These are phyloP conservation scores for Spizellomyces punctatus DNA, from an alignment of 192 early-diverging fungal genomes.

Conservation along the genomic window DNA sequence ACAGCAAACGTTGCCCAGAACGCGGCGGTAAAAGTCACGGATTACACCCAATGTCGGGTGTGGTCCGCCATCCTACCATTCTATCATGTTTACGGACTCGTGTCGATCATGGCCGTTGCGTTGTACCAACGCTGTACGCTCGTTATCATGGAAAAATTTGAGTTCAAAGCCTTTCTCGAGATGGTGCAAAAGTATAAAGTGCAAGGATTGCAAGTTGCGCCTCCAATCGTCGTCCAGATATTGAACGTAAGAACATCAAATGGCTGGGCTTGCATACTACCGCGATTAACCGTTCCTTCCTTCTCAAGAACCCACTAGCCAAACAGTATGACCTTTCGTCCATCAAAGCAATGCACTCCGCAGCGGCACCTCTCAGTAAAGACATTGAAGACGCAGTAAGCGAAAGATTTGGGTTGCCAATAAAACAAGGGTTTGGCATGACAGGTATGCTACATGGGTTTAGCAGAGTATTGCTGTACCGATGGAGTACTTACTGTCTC, in stretches of 20 bases:
- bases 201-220: constrained; percentile 51
- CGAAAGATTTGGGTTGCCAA: constrained; percentile 48
- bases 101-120: constrained; percentile 27
- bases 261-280: too few relatives aligned
- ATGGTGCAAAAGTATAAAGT: constrained; percentile 73
- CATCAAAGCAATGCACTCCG: constrained; percentile 63
- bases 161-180: constrained; percentile 61
- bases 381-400: constrained; percentile 63
- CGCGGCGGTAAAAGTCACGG: too few relatives aligned
- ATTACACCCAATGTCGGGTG: constrained; percentile 13
- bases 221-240: constrained; percentile 57
- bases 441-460: constrained; percentile 59
- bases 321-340: constrained; percentile 72
- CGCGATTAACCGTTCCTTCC: constrained; percentile 40
- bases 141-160: constrained; percentile 79
- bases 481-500: too few relatives aligned
- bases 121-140: constrained; percentile 55
- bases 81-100: constrained; percentile 39
- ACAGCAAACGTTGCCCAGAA: constrained; percentile 73
- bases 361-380: constrained; percentile 78
- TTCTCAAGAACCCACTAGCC: constrained; percentile 76
- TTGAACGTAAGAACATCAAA: too few relatives aligned
- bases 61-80: constrained; percentile 73
- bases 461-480: too few relatives aligned
- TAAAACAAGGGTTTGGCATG: constrained; percentile 73